These are phyloP conservation scores for Rhizopus arrhizus DNA, from an alignment of 371 early-diverging fungal genomes.

Conservation along the genomic window DNA sequence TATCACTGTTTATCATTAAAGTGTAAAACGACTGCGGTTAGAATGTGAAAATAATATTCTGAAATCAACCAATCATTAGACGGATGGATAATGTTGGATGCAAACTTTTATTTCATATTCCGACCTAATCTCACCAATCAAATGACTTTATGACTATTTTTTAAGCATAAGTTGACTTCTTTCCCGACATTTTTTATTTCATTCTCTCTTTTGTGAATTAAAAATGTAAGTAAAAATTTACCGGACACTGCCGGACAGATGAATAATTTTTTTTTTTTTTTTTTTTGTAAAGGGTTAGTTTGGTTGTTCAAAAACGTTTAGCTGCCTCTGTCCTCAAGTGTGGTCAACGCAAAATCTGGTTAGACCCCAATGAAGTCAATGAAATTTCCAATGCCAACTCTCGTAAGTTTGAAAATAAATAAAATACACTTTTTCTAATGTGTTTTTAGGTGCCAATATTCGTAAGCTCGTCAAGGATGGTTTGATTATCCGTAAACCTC, in stretches of 20 bases:
- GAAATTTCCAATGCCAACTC: conserved; percentile 98
- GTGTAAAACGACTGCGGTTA: too few species aligned
- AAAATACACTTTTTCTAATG: not conserved
- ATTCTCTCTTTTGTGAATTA: conserved; percentile 2
- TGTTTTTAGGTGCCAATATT: conserved; percentile 6
- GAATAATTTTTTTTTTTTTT: conserved; percentile 1
- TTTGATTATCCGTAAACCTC: conserved; percentile 96
- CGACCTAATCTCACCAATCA: not conserved
- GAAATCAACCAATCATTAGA: not conserved
- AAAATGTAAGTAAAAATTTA: conserved; percentile 2
- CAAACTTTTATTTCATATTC: not conserved
- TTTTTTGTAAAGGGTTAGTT: conserved; percentile 67
- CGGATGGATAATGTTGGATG: not conserved
- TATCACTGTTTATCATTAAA: too few species aligned
- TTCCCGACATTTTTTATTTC: not conserved
- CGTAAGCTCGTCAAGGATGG: conserved; percentile 69
- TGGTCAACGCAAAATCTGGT: conserved; percentile 99
- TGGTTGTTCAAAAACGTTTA: conserved; percentile 92
- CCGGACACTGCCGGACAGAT: not conserved
- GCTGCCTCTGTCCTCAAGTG: conserved; percentile 98
- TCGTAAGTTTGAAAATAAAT: conserved; percentile 62
- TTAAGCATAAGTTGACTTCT: not conserved
- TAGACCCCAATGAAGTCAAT: conserved; percentile 98
- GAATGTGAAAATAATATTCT: too few species aligned
- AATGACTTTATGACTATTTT: not conserved